These are phyloP conservation scores for Venturiaceae sp. DNA, from an alignment of 2,329 filamentous ascomycete genomes.

Conservation along the genomic window DNA sequence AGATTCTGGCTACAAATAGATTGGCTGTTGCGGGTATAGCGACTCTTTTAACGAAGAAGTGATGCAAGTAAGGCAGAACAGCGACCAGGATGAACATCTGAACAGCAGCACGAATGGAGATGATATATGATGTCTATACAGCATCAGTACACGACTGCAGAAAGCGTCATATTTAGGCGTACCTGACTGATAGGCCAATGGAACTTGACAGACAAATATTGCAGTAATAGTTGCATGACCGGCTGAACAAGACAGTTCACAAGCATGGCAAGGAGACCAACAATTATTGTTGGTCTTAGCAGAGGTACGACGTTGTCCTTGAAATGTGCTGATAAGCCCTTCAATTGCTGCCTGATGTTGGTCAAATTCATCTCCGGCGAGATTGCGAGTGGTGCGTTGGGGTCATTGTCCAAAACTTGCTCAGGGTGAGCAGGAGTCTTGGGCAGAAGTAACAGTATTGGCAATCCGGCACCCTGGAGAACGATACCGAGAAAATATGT, in stretches of 20 bases:
- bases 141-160: background rate
- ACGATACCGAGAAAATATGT: background rate
- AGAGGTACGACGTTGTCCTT: background rate
- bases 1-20: background rate
- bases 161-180: background rate
- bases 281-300: background rate
- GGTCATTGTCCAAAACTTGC: background rate
- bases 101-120: background rate
- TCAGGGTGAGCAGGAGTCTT: background rate
- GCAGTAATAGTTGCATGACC: background rate
- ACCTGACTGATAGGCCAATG: background rate
- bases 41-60: background rate
- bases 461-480: background rate
- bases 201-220: slow-evolving; percentile 2
- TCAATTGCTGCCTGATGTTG: background rate
- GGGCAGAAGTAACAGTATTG: background rate
- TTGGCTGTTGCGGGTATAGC: background rate
- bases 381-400: background rate
- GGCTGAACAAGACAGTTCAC: background rate
- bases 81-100: background rate
- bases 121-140: background rate
- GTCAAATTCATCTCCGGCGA: background rate
- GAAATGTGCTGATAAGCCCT: background rate
- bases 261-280: slow-evolving; percentile 1
- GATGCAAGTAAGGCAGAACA: background rate